Conservation (phyloP, 202 grass and related monocot genomes). For the Carex sylvatica region DNA sequence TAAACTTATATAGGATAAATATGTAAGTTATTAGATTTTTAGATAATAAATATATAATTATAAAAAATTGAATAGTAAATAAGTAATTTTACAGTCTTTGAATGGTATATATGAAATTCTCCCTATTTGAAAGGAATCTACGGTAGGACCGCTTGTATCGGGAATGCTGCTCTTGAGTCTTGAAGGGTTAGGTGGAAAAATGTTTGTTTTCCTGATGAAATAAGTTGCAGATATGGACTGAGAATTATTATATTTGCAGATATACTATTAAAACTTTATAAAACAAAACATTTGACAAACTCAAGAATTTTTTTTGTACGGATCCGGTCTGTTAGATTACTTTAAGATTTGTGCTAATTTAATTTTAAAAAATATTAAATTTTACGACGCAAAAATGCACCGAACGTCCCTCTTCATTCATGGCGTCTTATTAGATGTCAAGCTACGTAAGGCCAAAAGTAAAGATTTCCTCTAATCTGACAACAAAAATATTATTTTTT, state of each 20-base stretch:
- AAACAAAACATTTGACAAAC: not conserved
- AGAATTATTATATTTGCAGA: not conserved
- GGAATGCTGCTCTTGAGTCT: not conserved
- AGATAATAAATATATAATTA: too few relatives aligned
- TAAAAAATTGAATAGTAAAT: too few relatives aligned
- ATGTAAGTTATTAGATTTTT: too few relatives aligned
- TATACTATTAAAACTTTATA: not conserved
- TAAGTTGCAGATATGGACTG: not conserved
- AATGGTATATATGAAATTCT: too few relatives aligned
- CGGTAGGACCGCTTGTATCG: not conserved
- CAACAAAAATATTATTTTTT: not conserved
- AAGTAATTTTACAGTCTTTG: too few relatives aligned
- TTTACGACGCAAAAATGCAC: too few relatives aligned
- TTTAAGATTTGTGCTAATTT: too few relatives aligned
- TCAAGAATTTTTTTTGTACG: not conserved
- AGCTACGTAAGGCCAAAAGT: not conserved
- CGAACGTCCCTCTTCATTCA: not conserved
- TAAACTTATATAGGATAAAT: too few relatives aligned
- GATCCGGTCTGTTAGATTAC: too few relatives aligned
- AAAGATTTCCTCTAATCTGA: not conserved
- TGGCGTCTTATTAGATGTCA: not conserved
- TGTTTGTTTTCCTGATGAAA: not conserved
- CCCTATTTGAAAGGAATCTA: not conserved
- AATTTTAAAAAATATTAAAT: too few relatives aligned
- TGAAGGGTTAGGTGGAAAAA: slow-evolving; percentile 1